Conservation (phyloP, 2,329 filamentous ascomycete species). For the Lomentospora prolificans region DNA sequence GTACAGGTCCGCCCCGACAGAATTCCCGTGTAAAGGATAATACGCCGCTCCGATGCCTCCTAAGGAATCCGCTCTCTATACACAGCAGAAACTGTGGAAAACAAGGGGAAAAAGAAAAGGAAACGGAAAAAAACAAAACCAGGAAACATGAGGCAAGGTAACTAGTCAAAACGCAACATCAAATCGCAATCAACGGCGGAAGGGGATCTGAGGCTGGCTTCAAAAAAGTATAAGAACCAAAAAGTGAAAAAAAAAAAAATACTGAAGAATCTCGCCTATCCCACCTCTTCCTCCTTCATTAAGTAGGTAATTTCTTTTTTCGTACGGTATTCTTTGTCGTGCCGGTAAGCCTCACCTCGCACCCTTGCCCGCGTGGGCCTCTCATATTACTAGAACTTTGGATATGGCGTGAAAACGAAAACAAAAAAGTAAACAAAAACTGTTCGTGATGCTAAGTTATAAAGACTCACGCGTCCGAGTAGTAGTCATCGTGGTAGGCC, state of each 20-base stretch:
- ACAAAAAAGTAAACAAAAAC: neutral
- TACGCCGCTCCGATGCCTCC: constrained; percentile 6
- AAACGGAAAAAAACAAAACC: neutral
- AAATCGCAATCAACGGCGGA: neutral
- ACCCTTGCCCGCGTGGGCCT: neutral
- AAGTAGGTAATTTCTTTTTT: neutral
- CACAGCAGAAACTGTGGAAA: constrained; percentile 8
- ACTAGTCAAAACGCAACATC: neutral
- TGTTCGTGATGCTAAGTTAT: too few relatives aligned
- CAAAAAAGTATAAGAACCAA: neutral
- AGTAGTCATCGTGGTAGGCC: constrained; percentile 45
- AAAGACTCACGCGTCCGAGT: constrained; percentile 43
- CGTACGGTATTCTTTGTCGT: neutral
- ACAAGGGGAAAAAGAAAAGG: neutral
- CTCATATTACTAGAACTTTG: neutral
- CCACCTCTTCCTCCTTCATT: neutral
- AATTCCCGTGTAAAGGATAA: neutral
- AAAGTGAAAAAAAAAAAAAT: neutral
- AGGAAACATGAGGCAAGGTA: neutral
- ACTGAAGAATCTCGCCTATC: neutral
- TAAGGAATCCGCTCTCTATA: constrained; percentile 5
- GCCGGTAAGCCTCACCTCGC: neutral
- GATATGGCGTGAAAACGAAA: neutral
- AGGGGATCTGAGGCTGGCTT: neutral
- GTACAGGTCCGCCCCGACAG: neutral